phyloP scores from a whole-genome alignment of 306 rosid species.

The Cicer arietinum region DNA sequence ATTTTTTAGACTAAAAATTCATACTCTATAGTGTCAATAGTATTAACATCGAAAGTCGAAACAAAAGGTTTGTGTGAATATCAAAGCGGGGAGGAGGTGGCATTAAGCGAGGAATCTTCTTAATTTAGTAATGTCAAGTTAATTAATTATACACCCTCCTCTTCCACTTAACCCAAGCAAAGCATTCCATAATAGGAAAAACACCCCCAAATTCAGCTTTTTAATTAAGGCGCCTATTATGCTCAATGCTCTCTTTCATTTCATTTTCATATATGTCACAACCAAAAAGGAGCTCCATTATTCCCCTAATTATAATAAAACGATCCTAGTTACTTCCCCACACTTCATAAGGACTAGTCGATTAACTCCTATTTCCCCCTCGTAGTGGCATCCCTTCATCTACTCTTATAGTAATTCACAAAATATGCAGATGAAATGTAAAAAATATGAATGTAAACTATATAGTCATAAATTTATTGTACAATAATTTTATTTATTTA shows the following conservation, averaged over 20 bases:
- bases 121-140: neutral
- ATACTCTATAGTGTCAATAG: too few species aligned
- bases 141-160: neutral
- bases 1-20: too few species aligned
- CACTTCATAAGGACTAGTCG: neutral
- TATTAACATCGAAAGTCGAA: too few species aligned
- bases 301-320: neutral
- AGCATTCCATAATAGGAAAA: constrained; percentile 39
- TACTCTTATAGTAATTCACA: neutral
- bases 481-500: neutral
- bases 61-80: too few species aligned
- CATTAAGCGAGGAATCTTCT: constrained; percentile 41
- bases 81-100: neutral
- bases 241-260: neutral
- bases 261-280: neutral
- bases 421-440: neutral
- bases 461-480: neutral
- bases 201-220: constrained; percentile 29
- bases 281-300: neutral
- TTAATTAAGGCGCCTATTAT: constrained; percentile 10
- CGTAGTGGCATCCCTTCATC: too few species aligned
- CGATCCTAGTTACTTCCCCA: neutral
- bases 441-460: neutral
- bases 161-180: neutral
- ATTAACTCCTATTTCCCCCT: neutral